Percentiles rank a stretch among this genome's conserved stretches.
Evolutionary conservation across 2,329 filamentous ascomycete species (phyloP).

Genomic region (Dryadomyces quercivorus): DNA sequence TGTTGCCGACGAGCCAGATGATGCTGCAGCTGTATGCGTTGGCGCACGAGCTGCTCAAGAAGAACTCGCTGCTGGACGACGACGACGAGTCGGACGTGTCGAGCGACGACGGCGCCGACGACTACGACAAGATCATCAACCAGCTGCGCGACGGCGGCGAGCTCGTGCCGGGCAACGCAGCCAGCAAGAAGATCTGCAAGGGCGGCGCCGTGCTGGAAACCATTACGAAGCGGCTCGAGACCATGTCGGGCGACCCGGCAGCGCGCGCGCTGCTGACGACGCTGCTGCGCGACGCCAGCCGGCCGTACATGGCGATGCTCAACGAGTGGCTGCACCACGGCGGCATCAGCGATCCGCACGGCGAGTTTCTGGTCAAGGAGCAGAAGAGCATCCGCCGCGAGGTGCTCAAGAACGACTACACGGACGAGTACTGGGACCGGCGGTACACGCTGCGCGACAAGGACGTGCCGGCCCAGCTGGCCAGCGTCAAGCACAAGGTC

Average conservation of each 20-base stretch:
- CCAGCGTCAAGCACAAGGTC: conserved; percentile 86
- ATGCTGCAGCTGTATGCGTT: conserved; percentile 81
- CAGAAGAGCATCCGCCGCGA: conserved; percentile 91
- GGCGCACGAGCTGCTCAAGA: conserved; percentile 75
- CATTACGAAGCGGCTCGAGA: conserved; percentile 71
- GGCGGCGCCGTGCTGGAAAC: conserved; percentile 90
- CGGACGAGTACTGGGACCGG: conserved; percentile 98
- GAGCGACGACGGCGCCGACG: conserved; percentile 64
- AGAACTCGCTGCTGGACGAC: conserved; percentile 78
- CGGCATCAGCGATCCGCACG: conserved; percentile 84
- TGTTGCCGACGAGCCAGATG: conserved; percentile 80
- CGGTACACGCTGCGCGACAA: conserved; percentile 88
- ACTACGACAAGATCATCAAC: conserved; percentile 88
- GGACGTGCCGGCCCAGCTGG: conserved; percentile 83
- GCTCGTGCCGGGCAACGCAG: conserved; percentile 63
- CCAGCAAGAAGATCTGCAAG: conserved; percentile 86
- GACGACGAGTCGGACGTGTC: conserved; percentile 57
- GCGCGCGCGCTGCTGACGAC: conserved; percentile 72
- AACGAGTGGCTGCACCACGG: conserved; percentile 98
- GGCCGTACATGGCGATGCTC: conserved; percentile 94
- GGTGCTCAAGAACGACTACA: conserved; percentile 88
- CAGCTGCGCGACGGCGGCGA: conserved; percentile 79
- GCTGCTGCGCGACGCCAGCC: conserved; percentile 74
- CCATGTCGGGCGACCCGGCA: conserved; percentile 87
- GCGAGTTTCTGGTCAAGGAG: conserved; percentile 90